Percentiles rank a stretch among this genome's conserved stretches.
Conservation (phyloP, 352 stramenopile genomes). For the Globisporangium spinosum region DNA sequence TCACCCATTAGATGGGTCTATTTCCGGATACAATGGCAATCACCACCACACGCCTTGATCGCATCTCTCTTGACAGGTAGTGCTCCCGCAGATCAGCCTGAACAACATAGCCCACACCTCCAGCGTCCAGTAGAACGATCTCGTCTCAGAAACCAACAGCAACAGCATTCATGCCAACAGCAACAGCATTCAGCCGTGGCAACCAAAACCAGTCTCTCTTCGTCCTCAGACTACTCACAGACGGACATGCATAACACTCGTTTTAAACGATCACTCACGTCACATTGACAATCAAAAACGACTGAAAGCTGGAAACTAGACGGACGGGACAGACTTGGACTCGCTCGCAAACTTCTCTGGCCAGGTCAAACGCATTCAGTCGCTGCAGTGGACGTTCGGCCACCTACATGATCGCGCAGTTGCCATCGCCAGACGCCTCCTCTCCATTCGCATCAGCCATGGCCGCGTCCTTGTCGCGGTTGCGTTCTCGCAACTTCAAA, state of each 20-base stretch:
- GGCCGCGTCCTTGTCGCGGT: neutral
- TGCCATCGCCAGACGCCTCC: neutral
- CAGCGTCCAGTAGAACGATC: no score
- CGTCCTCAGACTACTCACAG: neutral
- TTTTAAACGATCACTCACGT: neutral
- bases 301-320: neutral
- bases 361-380: neutral
- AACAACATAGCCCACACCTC: no score
- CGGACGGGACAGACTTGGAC: neutral
- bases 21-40: no score
- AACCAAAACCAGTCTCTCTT: neutral
- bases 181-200: no score
- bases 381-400: neutral
- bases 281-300: neutral
- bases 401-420: slow-evolving; percentile 19
- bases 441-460: neutral
- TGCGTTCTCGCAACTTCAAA: slow-evolving; percentile 15
- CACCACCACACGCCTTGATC: no score
- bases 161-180: no score
- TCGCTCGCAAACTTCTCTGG: neutral
- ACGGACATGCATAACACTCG: neutral
- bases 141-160: no score
- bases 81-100: no score
- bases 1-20: no score
- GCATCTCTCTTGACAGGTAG: no score